Evolutionary conservation across 2,329 filamentous ascomycete genomes (phyloP), one percentile per base, ranked within the genome.

Genomic region (Fusarium dimerum): DNA sequence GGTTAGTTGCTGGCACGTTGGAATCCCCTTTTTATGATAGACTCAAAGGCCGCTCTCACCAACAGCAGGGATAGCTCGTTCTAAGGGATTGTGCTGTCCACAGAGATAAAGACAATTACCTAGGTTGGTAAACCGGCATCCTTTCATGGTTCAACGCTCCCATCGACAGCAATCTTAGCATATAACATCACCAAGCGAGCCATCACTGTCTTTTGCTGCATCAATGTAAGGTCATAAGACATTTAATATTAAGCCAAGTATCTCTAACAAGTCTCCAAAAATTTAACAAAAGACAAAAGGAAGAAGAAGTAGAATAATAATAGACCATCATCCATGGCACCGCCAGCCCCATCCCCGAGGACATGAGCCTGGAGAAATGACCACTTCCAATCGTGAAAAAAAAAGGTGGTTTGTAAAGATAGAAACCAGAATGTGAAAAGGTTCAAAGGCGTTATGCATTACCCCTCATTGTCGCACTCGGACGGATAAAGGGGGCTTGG

Each of bases 401-500:
- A 36, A 36, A 36, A 36, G 32, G 32, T 11, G 32, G 32, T 36
- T 36, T 36, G 32, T 36, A 12, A 60, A 44, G 60, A 60, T 60
- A 39, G n/a, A 26, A 60, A 60, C 57, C 57, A 55, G 57, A 60
- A 60, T 54, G 57, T 60, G 32, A 36, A 40, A 16, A 13, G 20
- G 20, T 26, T 26, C 20, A 26, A 26, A 26, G 20, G 32, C 32
- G 32, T 36, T 36, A 36, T 15, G 32, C 54, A 48, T 60, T 52
- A 60, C 51, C 47, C 57, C 45, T 58, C 44, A 44, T 50, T 57
- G 48, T 51, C 32, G 40, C 16, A 51, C 45, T 30, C 43, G 26
- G 6, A 43, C 39, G 47, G 48, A 13, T 13, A 39, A 40, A 40
- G 17, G 15, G 39, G 39, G 17, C 15, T 9, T 16, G 17, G 15